Conservation (phyloP, 768 basidiomycete species). For the Mycena galericulata region DNA sequence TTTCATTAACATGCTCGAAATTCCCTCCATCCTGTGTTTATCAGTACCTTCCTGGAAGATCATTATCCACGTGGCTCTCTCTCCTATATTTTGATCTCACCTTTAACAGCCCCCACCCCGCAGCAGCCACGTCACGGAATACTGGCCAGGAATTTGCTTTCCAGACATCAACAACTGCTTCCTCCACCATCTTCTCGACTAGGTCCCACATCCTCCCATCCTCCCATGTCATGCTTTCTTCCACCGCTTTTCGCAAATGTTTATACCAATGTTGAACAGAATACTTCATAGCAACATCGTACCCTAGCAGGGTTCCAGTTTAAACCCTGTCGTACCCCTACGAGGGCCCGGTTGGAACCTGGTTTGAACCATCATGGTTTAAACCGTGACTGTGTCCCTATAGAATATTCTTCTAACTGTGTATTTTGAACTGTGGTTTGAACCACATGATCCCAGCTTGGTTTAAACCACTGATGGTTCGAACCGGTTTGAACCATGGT, state of each 20-base stretch:
- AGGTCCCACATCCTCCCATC: slow-evolving; percentile 11
- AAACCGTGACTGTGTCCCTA: too few relatives aligned
- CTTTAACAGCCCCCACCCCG: slow-evolving; percentile 3
- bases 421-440: too few relatives aligned
- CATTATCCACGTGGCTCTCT: not conserved
- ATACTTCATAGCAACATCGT: not conserved
- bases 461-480: too few relatives aligned
- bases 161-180: slow-evolving; percentile 9
- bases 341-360: too few relatives aligned
- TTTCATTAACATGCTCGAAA: slow-evolving; percentile 3
- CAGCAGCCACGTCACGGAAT: slow-evolving; percentile 4
- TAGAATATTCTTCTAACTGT: too few relatives aligned
- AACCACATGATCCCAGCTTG: too few relatives aligned
- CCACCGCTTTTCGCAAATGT: slow-evolving; percentile 21
- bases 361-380: too few relatives aligned
- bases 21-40: slow-evolving; percentile 4
- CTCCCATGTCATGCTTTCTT: not conserved
- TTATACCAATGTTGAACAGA: slow-evolving; percentile 4
- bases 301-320: too few relatives aligned
- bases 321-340: too few relatives aligned
- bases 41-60: not conserved
- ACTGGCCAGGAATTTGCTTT: not conserved
- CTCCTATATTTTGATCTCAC: slow-evolving; percentile 5
- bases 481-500: too few relatives aligned
- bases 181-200: slow-evolving; percentile 2